A percentile compares a stretch with the other conserved stretches of the same genome.
Conservation (phyloP, 495 filamentous ascomycete species). For the Xanthoparmelia taractica region DNA sequence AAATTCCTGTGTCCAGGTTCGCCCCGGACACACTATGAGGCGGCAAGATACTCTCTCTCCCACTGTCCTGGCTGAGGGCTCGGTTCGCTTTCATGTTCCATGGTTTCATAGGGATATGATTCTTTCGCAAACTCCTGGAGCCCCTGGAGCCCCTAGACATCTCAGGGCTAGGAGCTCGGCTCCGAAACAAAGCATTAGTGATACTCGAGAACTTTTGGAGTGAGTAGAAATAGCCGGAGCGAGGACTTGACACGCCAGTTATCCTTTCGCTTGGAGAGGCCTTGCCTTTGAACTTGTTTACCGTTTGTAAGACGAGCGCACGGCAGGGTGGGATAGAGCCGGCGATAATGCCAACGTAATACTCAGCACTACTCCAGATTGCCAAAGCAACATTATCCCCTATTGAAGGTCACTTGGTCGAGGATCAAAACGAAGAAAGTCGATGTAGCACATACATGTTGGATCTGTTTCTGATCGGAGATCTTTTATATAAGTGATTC, state of each 20-base stretch:
- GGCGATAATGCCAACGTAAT: slow-evolving; percentile 4
- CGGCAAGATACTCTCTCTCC: slow-evolving; percentile 3
- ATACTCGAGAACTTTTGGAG: background rate
- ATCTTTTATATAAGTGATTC: background rate
- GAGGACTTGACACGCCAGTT: background rate
- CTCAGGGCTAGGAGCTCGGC: background rate
- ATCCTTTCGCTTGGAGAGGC: background rate
- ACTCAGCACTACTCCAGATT: background rate
- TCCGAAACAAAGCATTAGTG: background rate
- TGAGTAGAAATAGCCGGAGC: background rate
- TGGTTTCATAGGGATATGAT: background rate
- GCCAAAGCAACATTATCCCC: background rate
- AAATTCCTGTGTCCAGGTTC: background rate
- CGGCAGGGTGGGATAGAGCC: slow-evolving; percentile 3
- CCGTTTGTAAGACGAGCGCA: background rate
- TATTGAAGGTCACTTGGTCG: background rate
- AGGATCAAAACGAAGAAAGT: slow-evolving; percentile 1
- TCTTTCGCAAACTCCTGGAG: background rate
- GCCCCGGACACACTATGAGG: background rate
- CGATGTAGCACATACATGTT: slow-evolving; percentile 4
- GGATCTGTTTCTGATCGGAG: background rate
- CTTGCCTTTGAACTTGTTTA: background rate
- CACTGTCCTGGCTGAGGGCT: slow-evolving; percentile 1
- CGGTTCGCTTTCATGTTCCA: background rate
- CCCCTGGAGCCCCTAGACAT: background rate